These are phyloP conservation scores for Hypoxylon sp. DNA, from an alignment of 2,329 filamentous ascomycete species.

Conservation along the genomic window DNA sequence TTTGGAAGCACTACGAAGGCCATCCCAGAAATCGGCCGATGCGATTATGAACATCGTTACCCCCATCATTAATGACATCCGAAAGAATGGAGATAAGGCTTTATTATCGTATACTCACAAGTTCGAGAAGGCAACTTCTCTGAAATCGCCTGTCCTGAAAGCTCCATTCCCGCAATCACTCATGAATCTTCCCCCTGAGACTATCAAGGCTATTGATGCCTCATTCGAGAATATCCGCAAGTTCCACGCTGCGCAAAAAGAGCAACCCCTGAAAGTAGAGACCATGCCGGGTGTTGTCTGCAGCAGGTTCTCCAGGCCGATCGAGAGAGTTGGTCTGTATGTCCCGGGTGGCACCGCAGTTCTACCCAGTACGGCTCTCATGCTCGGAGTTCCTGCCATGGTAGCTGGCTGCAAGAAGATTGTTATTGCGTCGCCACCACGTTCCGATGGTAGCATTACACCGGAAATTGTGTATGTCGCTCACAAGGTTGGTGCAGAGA, in stretches of 20 bases:
- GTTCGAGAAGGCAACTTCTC: slow-evolving; percentile 94
- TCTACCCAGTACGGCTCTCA: slow-evolving; percentile 95
- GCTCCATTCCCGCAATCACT: slow-evolving; percentile 89
- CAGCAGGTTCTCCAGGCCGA: slow-evolving; percentile 91
- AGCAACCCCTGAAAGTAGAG: slow-evolving; percentile 86
- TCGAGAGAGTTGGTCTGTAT: slow-evolving; percentile 96
- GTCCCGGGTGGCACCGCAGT: slow-evolving; percentile 97
- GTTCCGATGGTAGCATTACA: slow-evolving; percentile 89
- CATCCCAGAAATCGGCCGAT: slow-evolving; percentile 95
- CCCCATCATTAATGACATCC: slow-evolving; percentile 92
- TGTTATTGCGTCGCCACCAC: slow-evolving; percentile 91
- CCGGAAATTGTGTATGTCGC: slow-evolving; percentile 98
- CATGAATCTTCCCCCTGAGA: slow-evolving; percentile 88
- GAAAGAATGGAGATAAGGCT: slow-evolving; percentile 85
- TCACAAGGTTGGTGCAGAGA: slow-evolving; percentile 95
- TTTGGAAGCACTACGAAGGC: slow-evolving; percentile 82
- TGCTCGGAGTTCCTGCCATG: slow-evolving; percentile 98
- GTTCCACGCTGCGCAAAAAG: slow-evolving; percentile 93
- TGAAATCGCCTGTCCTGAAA: slow-evolving; percentile 89
- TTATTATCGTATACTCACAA: slow-evolving; percentile 96
- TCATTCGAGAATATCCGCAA: slow-evolving; percentile 95
- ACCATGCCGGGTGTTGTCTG: slow-evolving; percentile 98
- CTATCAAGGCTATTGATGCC: slow-evolving; percentile 90
- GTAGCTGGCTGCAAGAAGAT: slow-evolving; percentile 97
- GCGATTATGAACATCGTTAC: slow-evolving; percentile 91